Base-by-base conservation (phyloP, 2,329 filamentous ascomycete genomes). In the Fusarium brevicatenulatum region DNA sequence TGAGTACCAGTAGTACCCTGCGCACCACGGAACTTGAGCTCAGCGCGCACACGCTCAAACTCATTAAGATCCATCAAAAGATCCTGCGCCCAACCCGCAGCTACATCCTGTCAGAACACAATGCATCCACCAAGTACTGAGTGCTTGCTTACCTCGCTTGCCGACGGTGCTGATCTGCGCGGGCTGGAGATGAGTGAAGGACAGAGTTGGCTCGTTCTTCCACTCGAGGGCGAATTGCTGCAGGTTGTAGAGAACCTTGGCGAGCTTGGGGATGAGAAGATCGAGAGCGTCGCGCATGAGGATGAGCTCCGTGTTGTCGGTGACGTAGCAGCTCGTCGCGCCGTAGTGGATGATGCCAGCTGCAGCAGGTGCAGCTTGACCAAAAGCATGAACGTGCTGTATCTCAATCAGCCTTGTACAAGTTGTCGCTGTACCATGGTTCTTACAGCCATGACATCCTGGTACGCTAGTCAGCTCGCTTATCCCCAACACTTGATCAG, bases 401-500 rank as follows among this genome's bases (percentile, higher is more conserved):
- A 63, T 19, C 9, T 18, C 11, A 7, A 32, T 63, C 32, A 63
- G 61, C 7, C 21, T 37, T 34, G 5, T 16, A 7, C 4, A 23
- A 21, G 28, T 25, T 9, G 59, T 43, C 23, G n/a, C 4, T 34
- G 2, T 4, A 15, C 16, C 19, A 13, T 23, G 21, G 21, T 44
- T 63, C 9, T 63, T 50, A 64, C 61, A 58, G 63, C 61, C 63
- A 66, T 66, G 39, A 66, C 63, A 56, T 66, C 61, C 61, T 63
- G 28, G 59, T 34, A 62, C 36, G 34, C 30, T 52, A 63, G 57
- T 64, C 30, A 64, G 61, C 61, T 36, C 46, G 10, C 23, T 49
- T 28, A 28, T 47, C 28, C 28, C 37, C 19, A 60, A 13, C 39
- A 40, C 39, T 40, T 40, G 19, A 40, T 40, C 39, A n/a, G 39